A percentile compares a stretch with the other conserved stretches of the same genome.
phyloP scores from a whole-genome alignment of 2,329 filamentous ascomycete genomes.

The Exophiala sp. region DNA sequence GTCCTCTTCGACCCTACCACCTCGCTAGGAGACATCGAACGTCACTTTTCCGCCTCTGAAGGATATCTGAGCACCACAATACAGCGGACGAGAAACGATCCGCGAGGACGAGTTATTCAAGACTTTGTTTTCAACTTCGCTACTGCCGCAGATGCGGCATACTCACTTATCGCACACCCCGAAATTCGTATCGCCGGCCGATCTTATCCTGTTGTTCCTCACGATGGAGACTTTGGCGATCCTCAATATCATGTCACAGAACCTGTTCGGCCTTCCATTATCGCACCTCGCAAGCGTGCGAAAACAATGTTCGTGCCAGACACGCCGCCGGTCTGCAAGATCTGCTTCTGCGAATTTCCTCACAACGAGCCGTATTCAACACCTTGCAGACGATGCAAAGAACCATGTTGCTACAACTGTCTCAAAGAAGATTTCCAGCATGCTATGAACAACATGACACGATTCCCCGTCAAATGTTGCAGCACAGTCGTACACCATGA shows the following conservation, averaged over 20 bases:
- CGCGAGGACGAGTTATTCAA: neutral
- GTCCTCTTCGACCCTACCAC: neutral
- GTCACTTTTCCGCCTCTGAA: conserved; percentile 3
- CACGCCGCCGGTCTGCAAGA: conserved; percentile 1
- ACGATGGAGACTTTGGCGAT: conserved; percentile 2
- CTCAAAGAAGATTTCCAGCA: conserved; percentile 15
- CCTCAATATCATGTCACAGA: conserved; percentile 3
- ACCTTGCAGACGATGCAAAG: conserved; percentile 20
- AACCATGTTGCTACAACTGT: conserved; percentile 18
- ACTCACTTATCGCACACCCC: conserved; percentile 3
- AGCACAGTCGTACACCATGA: conserved; percentile 44
- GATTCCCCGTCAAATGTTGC: conserved; percentile 34
- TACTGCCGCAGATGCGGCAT: conserved; percentile 16
- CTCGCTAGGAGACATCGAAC: conserved; percentile 2
- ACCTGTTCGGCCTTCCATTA: neutral
- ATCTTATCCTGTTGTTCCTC: conserved; percentile 1
- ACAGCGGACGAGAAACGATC: neutral
- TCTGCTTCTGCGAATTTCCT: conserved; percentile 10
- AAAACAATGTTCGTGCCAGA: neutral
- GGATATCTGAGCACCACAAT: conserved; percentile 6
- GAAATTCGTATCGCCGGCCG: neutral
- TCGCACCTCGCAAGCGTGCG: neutral
- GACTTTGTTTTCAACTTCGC: conserved; percentile 14
- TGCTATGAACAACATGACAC: conserved; percentile 14
- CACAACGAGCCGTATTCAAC: conserved; percentile 9